Evolutionary conservation across 768 basidiomycete species (phyloP).

Genomic region (Suillus cothurnatus): DNA sequence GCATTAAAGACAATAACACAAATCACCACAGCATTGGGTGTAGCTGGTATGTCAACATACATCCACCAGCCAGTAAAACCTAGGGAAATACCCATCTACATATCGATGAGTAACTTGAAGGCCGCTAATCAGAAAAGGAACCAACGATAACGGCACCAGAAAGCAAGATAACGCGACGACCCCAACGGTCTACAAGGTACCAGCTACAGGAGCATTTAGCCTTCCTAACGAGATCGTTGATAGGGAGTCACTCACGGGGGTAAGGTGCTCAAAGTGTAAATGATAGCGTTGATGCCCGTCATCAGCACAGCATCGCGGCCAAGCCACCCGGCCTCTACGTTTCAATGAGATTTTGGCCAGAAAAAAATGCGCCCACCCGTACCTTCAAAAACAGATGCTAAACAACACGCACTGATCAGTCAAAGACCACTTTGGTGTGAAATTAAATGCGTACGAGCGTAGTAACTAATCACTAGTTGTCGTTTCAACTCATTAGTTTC

Average conservation of each 20-base stretch:
- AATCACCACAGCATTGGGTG: conserved; percentile 83
- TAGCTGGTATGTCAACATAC: conserved; percentile 83
- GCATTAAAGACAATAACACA: conserved; percentile 95
- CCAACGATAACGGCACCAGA: conserved; percentile 80
- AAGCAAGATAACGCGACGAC: conserved; percentile 83
- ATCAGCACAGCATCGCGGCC: conserved; percentile 92
- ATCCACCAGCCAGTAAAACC: conserved; percentile 91
- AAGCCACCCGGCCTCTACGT: conserved; percentile 89
- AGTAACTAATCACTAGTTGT: conserved; percentile 83
- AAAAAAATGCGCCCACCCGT: conserved; percentile 14
- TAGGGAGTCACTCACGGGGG: conserved; percentile 65
- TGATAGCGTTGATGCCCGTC: conserved; percentile 91
- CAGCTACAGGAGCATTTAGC: conserved; percentile 53
- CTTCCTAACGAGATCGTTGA: not conserved
- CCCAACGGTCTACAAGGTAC: conserved; percentile 93
- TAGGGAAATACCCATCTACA: conserved; percentile 80
- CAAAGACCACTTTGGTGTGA: not conserved
- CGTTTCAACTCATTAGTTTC: conserved; percentile 1
- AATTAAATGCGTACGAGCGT: conserved; percentile 68
- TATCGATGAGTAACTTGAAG: conserved; percentile 11
- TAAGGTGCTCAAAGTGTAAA: conserved; percentile 78
- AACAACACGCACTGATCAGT: conserved; percentile 13
- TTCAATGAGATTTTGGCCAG: conserved; percentile 6
- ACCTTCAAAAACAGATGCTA: conserved; percentile 93
- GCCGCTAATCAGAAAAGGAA: conserved; percentile 15